Base-by-base conservation (phyloP, 306 rosid species). In the Ceratonia siliqua region DNA sequence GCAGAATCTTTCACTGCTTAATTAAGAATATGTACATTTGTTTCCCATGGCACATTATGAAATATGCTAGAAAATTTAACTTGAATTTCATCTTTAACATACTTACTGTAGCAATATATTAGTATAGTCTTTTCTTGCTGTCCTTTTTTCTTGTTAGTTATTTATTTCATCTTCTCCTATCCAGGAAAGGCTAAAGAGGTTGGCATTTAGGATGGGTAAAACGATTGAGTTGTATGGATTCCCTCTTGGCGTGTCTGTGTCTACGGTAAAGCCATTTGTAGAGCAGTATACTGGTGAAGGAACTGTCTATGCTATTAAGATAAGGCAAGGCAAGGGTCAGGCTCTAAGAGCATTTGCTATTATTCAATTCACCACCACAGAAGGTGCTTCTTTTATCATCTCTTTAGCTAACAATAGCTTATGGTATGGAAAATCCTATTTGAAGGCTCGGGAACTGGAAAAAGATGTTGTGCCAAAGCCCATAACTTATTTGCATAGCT, bases 191-290 rank as follows among this genome's bases (percentile, higher is more conserved):
- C 20, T 25, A 20, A 38, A 54, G 80, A 69, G n/a, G 27, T 62
- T 70, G 13, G 41, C 48, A 54, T 61, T 39, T 53, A 30, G 38
- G 57, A 90, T 91, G 96, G 88, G 90, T 55, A 87, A 81, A 82
- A 90, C 96, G 24, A 61, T 90, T 77, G 84, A 72, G 66, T 62
- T 92, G 75, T 68, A 53, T 66, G 98, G 96, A 79, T 90, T 92
- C 80, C 85, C 91, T 66, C 20, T 62, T 11, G 5, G 13, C 62
- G 71, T 79, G 33, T 48, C 70, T 1, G 76, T 68, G 17, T 30
- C 78, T 13, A 6, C 11, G 1, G 85, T 87, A 20, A 83, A 49
- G 70, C 36, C 0, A 6, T 90, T 76, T 76, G 62, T 92, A 45
- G 96, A 92, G 89, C 1, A 0, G 5, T 11, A 46, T 77, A 84